Conservation (phyloP, 805 yeast genomes). For the Ogataea methylovora region DNA sequence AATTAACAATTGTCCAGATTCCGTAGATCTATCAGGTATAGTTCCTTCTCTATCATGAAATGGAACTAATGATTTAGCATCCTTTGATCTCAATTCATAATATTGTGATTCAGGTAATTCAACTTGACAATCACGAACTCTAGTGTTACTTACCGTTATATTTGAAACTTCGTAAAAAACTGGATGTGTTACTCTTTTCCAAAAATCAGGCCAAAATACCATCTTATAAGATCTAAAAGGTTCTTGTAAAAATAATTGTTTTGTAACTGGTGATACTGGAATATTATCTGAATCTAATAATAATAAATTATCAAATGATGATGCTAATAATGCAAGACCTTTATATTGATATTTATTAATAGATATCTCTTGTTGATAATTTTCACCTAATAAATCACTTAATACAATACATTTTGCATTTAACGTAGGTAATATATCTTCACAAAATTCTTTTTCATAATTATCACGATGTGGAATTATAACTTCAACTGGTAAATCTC, state of each 20-base stretch:
- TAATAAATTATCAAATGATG: slow-evolving; percentile 45
- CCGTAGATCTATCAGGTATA: slow-evolving; percentile 47
- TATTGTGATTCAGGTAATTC: slow-evolving; percentile 16
- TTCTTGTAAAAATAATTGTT: slow-evolving; percentile 42
- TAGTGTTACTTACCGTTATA: slow-evolving; percentile 21
- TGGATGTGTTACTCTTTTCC: slow-evolving; percentile 51
- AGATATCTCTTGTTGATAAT: slow-evolving; percentile 9
- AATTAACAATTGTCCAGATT: slow-evolving; percentile 47
- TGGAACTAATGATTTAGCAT: slow-evolving; percentile 25
- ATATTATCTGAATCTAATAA: slow-evolving; percentile 47
- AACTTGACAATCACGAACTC: slow-evolving; percentile 22
- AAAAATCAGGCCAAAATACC: slow-evolving; percentile 54
- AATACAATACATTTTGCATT: slow-evolving; percentile 56
- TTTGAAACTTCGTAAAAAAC: slow-evolving; percentile 39
- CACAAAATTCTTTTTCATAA: slow-evolving; percentile 33
- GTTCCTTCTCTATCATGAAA: slow-evolving; percentile 46
- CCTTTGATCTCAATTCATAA: slow-evolving; percentile 1
- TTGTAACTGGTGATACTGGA: slow-evolving; percentile 37
- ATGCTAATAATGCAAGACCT: slow-evolving; percentile 39
- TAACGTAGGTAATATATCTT: slow-evolving; percentile 31
- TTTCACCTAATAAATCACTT: slow-evolving; percentile 40
- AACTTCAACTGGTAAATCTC: slow-evolving; percentile 37
- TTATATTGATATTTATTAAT: slow-evolving; percentile 44
- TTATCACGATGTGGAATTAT: slow-evolving; percentile 34
- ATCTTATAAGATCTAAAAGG: slow-evolving; percentile 47